These are phyloP conservation scores for Pythium monospermum DNA, from an alignment of 352 stramenopile genomes.

Conservation along the genomic window DNA sequence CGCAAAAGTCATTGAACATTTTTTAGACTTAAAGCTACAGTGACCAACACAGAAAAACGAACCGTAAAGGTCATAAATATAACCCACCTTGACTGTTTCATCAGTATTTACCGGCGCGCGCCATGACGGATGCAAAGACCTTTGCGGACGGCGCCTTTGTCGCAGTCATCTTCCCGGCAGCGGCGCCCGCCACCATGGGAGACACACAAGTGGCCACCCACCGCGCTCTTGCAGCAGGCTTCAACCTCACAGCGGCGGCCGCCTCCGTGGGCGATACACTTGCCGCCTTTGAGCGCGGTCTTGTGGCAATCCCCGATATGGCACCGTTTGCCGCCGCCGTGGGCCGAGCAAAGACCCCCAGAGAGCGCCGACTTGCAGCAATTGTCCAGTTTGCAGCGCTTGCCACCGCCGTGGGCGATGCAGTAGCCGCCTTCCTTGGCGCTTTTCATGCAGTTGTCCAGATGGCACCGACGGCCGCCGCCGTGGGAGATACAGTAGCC, in stretches of 20 bases:
- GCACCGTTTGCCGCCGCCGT: constrained; percentile 65
- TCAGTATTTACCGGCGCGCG: constrained; percentile 12
- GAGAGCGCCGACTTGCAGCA: constrained; percentile 65
- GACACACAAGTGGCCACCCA: constrained; percentile 55
- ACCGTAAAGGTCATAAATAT: constrained; percentile 4
- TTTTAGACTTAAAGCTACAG: not conserved
- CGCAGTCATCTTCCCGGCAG: constrained; percentile 50
- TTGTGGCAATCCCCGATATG: constrained; percentile 42
- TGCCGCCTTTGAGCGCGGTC: constrained; percentile 58
- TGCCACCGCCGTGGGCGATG: constrained; percentile 54
- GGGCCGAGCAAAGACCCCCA: constrained; percentile 59
- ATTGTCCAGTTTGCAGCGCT: constrained; percentile 40
- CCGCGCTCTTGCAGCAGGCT: constrained; percentile 50
- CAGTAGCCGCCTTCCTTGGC: constrained; percentile 69
- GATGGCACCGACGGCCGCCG: constrained; percentile 37
- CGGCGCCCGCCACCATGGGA: constrained; percentile 58
- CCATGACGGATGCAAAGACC: constrained; percentile 73
- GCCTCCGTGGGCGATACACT: constrained; percentile 61
- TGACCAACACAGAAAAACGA: too few relatives aligned
- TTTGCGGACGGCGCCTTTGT: constrained; percentile 64
- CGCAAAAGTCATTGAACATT: constrained; percentile 9
- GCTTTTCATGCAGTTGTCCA: constrained; percentile 56
- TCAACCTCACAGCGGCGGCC: constrained; percentile 46
- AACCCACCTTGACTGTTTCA: too few relatives aligned
- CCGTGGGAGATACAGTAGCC: constrained; percentile 33